phyloP scores from a whole-genome alignment of 768 basidiomycete species.

The Hysterangium stoloniferum region DNA sequence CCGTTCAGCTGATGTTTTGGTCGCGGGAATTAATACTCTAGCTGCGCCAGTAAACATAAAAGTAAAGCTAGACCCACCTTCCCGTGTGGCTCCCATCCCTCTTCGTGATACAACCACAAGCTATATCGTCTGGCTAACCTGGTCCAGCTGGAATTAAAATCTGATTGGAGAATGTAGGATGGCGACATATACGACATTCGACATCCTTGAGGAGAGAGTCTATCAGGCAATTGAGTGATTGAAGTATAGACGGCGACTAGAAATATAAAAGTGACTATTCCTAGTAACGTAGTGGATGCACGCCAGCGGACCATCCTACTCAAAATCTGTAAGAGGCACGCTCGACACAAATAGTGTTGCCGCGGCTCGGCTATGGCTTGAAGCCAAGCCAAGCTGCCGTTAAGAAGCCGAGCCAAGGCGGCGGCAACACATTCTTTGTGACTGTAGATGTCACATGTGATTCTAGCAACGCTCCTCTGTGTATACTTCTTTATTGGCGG shows the following conservation, averaged over 20 bases:
- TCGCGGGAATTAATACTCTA: neutral
- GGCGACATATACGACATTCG: conserved; percentile 97
- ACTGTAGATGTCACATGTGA: neutral
- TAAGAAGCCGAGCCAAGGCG: neutral
- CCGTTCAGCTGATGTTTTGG: conserved; percentile 34
- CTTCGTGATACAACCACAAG: conserved; percentile 88
- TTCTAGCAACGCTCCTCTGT: too few relatives aligned
- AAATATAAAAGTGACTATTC: conserved; percentile 22
- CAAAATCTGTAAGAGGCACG: too few relatives aligned
- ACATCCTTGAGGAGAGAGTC: conserved; percentile 83
- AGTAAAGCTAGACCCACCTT: conserved; percentile 36
- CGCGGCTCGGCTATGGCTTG: neutral
- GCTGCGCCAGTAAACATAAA: neutral
- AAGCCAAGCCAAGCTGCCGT: neutral
- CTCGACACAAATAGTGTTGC: neutral
- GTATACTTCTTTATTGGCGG: too few relatives aligned
- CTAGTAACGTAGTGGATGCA: neutral
- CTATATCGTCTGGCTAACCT: conserved; percentile 68
- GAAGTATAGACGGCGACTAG: conserved; percentile 36
- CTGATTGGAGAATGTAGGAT: conserved; percentile 68
- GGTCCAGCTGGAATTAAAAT: conserved; percentile 62
- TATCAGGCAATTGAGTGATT: conserved; percentile 34
- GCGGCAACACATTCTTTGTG: neutral
- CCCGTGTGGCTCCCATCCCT: conserved; percentile 61
- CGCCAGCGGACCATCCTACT: neutral